These are phyloP conservation scores for Neurospora africana DNA, from an alignment of 495 filamentous ascomycete genomes.

Conservation along the genomic window DNA sequence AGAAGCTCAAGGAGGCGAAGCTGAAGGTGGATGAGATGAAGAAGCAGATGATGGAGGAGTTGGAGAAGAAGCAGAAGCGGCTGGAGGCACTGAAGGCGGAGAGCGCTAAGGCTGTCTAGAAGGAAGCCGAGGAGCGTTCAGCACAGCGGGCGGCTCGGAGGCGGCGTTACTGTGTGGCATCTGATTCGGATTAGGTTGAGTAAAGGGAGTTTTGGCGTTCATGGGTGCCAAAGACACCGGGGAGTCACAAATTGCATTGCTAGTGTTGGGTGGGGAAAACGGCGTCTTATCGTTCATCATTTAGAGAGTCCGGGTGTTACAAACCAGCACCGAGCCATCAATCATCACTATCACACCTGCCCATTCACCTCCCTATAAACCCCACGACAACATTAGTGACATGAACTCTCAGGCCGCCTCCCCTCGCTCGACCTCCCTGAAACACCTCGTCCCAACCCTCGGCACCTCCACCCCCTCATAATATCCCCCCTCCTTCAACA, in stretches of 20 bases:
- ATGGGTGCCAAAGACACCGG: neutral
- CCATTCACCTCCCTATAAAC: neutral
- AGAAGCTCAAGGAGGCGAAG: conserved; percentile 60
- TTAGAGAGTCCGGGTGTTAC: neutral
- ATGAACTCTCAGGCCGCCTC: neutral
- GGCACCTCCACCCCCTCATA: conserved; percentile 48
- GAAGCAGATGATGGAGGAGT: conserved; percentile 48
- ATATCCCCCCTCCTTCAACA: conserved; percentile 61
- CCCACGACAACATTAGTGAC: neutral
- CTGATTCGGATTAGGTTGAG: neutral
- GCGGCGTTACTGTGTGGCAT: neutral
- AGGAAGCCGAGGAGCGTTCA: neutral
- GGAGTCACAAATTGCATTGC: neutral
- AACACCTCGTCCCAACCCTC: conserved; percentile 13
- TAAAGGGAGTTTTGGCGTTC: neutral
- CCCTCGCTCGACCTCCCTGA: conserved; percentile 4
- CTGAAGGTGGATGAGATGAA: conserved; percentile 57
- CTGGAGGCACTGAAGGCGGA: conserved; percentile 34
- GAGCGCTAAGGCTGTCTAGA: conserved; percentile 6
- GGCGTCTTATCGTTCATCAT: neutral
- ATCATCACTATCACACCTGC: neutral
- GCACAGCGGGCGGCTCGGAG: neutral
- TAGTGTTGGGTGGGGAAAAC: neutral
- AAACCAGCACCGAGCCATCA: neutral
- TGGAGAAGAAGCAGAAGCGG: conserved; percentile 50